A percentile compares a stretch with the other conserved stretches of the same genome.
phyloP scores from a whole-genome alignment of 495 filamentous ascomycete genomes.

The Aspergillus cristatus region DNA sequence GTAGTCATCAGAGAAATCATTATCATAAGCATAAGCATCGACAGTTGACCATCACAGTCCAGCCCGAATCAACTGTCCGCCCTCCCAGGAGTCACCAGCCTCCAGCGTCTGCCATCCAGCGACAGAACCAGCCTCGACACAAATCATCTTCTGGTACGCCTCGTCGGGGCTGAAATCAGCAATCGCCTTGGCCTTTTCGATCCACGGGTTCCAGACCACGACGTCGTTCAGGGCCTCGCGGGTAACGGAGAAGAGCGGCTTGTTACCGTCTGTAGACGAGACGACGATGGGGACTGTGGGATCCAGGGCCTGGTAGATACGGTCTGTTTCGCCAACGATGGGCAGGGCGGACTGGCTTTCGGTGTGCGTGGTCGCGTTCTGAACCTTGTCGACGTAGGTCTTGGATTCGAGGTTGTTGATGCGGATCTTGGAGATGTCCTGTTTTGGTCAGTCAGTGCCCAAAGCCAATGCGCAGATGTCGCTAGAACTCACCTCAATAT shows the following conservation, averaged over 20 bases:
- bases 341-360: conserved; percentile 43
- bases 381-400: conserved; percentile 75
- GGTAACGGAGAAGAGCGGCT: conserved; percentile 57
- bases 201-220: conserved; percentile 98
- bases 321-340: conserved; percentile 72
- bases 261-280: conserved; percentile 49
- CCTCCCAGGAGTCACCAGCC: conserved; percentile 80
- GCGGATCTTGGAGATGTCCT: conserved; percentile 66
- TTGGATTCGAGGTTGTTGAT: conserved; percentile 65
- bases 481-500: conserved; percentile 55
- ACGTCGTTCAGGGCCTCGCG: conserved; percentile 77
- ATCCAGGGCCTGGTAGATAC: conserved; percentile 65
- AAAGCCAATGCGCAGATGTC: conserved; percentile 1
- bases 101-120: conserved; percentile 74
- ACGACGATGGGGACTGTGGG: conserved; percentile 37
- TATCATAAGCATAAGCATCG: no score
- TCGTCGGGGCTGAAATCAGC: conserved; percentile 83
- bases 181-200: conserved; percentile 69
- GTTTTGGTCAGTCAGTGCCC: background rate
- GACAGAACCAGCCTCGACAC: conserved; percentile 85
- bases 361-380: conserved; percentile 45
- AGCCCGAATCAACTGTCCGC: conserved; percentile 63
- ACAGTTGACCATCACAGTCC: conserved; percentile 10
- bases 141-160: conserved; percentile 86
- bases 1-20: no score